Conservation (phyloP, 192 early-diverging fungal species). For the Coemansia sp. region DNA sequence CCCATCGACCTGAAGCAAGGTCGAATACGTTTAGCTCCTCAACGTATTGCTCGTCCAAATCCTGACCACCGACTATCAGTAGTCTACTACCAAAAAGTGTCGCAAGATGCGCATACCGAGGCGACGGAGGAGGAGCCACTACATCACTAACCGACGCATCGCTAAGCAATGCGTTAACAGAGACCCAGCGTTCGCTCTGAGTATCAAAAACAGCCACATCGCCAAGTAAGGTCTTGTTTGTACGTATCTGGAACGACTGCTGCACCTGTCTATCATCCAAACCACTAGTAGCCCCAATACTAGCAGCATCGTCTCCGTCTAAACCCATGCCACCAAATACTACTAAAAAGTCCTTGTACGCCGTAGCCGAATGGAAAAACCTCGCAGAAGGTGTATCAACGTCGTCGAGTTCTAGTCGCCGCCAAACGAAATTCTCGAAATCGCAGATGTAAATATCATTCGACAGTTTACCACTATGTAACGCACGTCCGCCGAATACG, state of each 20-base stretch:
- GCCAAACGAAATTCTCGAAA: constrained; percentile 67
- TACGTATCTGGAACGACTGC: constrained; percentile 58
- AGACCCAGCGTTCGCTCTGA: constrained; percentile 59
- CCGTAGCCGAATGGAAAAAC: constrained; percentile 78
- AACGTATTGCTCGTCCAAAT: constrained; percentile 75
- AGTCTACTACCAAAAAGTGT: constrained; percentile 66
- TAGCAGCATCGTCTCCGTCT: constrained; percentile 31
- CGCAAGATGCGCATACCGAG: constrained; percentile 80
- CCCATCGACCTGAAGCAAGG: constrained; percentile 71
- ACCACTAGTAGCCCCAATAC: constrained; percentile 13
- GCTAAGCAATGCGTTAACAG: constrained; percentile 26
- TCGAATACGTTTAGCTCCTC: constrained; percentile 82
- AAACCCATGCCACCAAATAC: constrained; percentile 85
- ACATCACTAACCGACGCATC: background rate
- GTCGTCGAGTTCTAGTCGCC: constrained; percentile 49
- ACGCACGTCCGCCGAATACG: constrained; percentile 73
- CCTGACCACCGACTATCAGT: constrained; percentile 77
- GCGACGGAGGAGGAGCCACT: constrained; percentile 59
- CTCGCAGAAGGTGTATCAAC: constrained; percentile 49
- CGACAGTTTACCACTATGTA: constrained; percentile 71
- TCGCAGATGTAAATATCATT: constrained; percentile 72
- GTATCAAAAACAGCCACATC: constrained; percentile 72
- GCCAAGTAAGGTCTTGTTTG: constrained; percentile 67
- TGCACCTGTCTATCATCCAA: constrained; percentile 44
- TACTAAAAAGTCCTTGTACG: constrained; percentile 66